A percentile compares a stretch with the other conserved stretches of the same genome.
These are phyloP conservation scores for Luzula sylvatica DNA, from an alignment of 176 grass and related monocot genomes.

Conservation along the genomic window DNA sequence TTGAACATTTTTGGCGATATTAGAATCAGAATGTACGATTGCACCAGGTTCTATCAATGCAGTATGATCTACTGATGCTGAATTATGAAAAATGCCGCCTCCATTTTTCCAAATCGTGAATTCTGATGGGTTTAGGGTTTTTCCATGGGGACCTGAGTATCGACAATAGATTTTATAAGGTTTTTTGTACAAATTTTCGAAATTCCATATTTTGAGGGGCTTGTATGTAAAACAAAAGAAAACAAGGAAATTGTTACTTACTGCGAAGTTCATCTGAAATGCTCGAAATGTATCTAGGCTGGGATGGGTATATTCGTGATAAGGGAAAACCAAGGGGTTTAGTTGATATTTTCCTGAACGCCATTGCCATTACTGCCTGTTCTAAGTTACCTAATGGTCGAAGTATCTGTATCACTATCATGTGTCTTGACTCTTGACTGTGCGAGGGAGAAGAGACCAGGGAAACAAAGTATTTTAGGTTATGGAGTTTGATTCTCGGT, in stretches of 20 bases:
- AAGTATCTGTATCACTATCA: too few relatives aligned
- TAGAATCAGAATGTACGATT: conserved; percentile 15
- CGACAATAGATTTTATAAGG: too few relatives aligned
- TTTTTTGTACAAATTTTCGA: neutral
- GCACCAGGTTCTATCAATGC: conserved; percentile 8
- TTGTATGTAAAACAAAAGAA: neutral
- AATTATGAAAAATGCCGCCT: conserved; percentile 19
- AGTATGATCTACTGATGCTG: conserved; percentile 9
- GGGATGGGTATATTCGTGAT: neutral
- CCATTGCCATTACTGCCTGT: neutral
- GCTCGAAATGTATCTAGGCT: neutral
- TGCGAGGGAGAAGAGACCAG: too few relatives aligned
- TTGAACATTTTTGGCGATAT: conserved; percentile 35
- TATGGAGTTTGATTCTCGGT: too few relatives aligned
- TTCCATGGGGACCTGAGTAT: neutral
- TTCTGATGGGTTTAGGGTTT: neutral
- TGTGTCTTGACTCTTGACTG: too few relatives aligned
- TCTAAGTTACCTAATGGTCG: too few relatives aligned
- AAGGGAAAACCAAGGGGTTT: neutral
- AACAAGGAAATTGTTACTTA: neutral
- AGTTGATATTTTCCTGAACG: neutral
- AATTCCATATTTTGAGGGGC: neutral
- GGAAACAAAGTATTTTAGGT: too few relatives aligned
- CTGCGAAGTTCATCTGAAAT: neutral
- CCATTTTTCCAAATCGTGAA: conserved; percentile 15